Evolutionary conservation across 2,329 filamentous ascomycete species (phyloP), one percentile per base, ranked within the genome.

Genomic region (Akanthomyces dipterigenus): DNA sequence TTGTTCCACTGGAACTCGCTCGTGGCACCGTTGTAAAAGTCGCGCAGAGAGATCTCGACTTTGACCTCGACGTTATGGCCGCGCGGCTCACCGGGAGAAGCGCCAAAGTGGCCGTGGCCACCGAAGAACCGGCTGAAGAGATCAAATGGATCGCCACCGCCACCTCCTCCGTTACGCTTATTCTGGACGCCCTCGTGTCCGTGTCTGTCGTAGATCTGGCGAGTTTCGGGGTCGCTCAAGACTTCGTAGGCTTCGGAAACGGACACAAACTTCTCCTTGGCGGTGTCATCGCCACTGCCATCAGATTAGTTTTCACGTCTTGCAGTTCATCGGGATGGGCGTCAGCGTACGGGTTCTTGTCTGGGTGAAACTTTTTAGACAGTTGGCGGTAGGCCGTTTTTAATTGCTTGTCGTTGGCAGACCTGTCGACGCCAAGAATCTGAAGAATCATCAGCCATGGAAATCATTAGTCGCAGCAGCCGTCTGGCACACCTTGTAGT

Each of bases 101-200:
- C 70, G 78, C 89, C 88, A 65, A 90, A 96, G 75, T 95, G 91
- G 11, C 92, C 92, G 49, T 85, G 88, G 24, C 93, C 93, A 65
- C 95, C 95, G 72, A 99, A 99, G 84, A 99, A 98, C 67, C 91
- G 89, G 60, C 88, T 92, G 81, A 99, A 99, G 46, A 99, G 80
- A 74, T 99, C 95, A 72, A 98, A 98, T 22, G 95, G 93, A 71
- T 99, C 93, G 63, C 84, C 80, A 11, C 83, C 82, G 55, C 85
- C 84, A 40, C 83, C 81, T 48, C 84, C 85, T 48, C 86, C 84
- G 50, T 90, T 88, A 69, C 89, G 86, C 70, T 91, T 90, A 71
- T 95, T 88, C 70, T 95, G 86, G 55, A 98, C 80, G 26, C 92
- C 95, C 55, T 98, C 93, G 72, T 96, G 90, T 63, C 95, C 95